Evolutionary conservation across 2,329 filamentous ascomycete species (phyloP), one percentile per base, ranked within the genome.

Genomic region (Ophiostoma triangulosporum): DNA sequence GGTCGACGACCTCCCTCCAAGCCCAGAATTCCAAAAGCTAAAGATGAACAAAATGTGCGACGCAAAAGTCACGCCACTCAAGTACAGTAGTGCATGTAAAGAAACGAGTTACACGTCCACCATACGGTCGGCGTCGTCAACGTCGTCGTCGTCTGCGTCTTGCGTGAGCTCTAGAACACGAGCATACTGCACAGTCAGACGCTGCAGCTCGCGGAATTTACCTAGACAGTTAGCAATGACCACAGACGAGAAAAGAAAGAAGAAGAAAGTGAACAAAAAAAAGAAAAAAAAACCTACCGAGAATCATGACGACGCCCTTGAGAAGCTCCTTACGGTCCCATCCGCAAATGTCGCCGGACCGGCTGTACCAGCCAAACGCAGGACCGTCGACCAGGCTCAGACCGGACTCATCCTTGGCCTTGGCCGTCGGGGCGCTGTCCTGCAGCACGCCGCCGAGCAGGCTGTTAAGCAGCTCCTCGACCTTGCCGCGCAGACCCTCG

Each of bases 151-250:
- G 15, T 72, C 70, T 20, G 72, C 71, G 46, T 74, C 72, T 6
- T 72, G 60, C 6, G 73, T 75, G 35, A 87, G 71, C 54, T 84
- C 86, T 22, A 94, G 72, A n/a, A 89, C 72, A 58, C 87, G 81
- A 12, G 91, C 91, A 66, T 97, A 97, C 58, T 94, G 91, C 26
- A 96, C 87, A n/a, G 88, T 95, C 40, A 96, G 78, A 26, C 93
- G 79, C 67, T 98, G 93, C 29, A 98, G 74, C 64, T 97, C 94
- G 54, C 93, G 83, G 69, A 93, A 91, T 81, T 97, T 97, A 56
- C 88, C 89, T 95, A 4, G 32, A 4, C 3, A 26, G 48, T 50
- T 36, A 50, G 48, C 46, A 9, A n/a, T n/a, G 46, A 62, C 74
- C 65, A 74, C 54, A 35, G 6, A 45, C 17, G 26, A n/a, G n/a